phyloP scores from a whole-genome alignment of 352 stramenopile species.

The Globisporangium heterothallicum region DNA sequence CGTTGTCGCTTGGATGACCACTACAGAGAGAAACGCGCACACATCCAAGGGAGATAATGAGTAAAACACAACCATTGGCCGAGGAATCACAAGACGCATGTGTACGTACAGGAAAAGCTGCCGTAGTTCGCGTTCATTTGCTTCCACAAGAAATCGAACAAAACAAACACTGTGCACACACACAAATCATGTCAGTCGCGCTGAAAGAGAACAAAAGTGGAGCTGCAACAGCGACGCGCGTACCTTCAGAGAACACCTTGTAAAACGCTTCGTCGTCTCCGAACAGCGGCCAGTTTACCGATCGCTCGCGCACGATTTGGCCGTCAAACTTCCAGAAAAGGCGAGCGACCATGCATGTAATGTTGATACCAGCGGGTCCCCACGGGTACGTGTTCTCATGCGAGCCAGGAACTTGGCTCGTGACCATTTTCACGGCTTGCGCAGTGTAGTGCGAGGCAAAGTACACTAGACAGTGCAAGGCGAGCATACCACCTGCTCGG shows the following conservation, averaged over 20 bases:
- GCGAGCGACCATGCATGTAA: conserved; percentile 75
- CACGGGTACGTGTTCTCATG: conserved; percentile 81
- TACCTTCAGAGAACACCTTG: conserved; percentile 66
- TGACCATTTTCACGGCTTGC: conserved; percentile 71
- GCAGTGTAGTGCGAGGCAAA: conserved; percentile 69
- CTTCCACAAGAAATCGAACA: conserved; percentile 83
- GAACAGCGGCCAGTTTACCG: conserved; percentile 73
- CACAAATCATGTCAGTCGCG: neutral
- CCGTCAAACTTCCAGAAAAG: conserved; percentile 82
- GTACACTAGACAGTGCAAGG: conserved; percentile 74
- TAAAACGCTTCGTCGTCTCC: conserved; percentile 62
- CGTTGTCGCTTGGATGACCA: conserved; percentile 74
- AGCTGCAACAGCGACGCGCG: neutral
- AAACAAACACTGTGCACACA: conserved; percentile 49
- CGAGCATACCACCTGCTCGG: conserved; percentile 72
- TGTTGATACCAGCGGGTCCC: conserved; percentile 80
- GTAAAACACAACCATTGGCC: neutral
- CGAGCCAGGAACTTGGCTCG: conserved; percentile 68
- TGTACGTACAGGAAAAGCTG: conserved; percentile 63
- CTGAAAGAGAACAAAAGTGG: conserved; percentile 3
- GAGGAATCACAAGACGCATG: neutral
- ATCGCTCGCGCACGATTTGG: conserved; percentile 53
- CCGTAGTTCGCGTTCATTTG: conserved; percentile 85
- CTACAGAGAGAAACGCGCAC: conserved; percentile 18
- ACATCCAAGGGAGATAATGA: neutral